These are phyloP conservation scores for Tetrahymena borealis DNA, from an alignment of 73 alveolate species.

Conservation along the genomic window DNA sequence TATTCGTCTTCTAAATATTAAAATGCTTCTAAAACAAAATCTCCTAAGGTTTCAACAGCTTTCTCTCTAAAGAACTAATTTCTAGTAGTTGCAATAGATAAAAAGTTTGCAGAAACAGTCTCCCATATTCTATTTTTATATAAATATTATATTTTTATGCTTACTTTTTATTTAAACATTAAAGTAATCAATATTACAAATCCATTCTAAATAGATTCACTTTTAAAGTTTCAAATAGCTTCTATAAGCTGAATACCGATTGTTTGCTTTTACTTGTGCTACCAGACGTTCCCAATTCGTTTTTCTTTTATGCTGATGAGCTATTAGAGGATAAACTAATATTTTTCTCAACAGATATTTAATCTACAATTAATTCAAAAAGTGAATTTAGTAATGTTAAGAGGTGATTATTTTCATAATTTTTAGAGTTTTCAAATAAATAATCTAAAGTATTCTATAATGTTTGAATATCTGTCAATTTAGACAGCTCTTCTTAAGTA, in stretches of 20 bases:
- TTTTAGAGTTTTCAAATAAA: background rate
- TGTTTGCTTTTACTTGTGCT: background rate
- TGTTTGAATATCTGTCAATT: background rate
- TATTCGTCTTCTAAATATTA: background rate
- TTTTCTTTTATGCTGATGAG: background rate
- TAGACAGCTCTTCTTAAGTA: background rate
- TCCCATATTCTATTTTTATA: background rate
- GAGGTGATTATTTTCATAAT: background rate
- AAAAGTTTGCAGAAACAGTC: background rate
- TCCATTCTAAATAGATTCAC: background rate
- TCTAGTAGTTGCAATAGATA: background rate
- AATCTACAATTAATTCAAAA: background rate
- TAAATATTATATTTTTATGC: too few relatives aligned
- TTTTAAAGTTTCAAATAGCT: background rate
- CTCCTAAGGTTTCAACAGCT: background rate
- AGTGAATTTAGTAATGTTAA: background rate
- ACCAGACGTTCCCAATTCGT: too few relatives aligned
- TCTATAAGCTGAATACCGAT: background rate
- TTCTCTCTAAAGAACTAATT: background rate
- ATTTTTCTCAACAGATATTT: background rate
- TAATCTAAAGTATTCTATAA: background rate
- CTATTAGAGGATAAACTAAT: background rate
- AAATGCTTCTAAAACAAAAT: background rate
- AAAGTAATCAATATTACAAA: background rate
- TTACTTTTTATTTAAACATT: background rate